Evolutionary conservation across 2,329 filamentous ascomycete genomes (phyloP), one percentile per base, ranked within the genome.

Genomic region (Aureobasidium subglaciale): DNA sequence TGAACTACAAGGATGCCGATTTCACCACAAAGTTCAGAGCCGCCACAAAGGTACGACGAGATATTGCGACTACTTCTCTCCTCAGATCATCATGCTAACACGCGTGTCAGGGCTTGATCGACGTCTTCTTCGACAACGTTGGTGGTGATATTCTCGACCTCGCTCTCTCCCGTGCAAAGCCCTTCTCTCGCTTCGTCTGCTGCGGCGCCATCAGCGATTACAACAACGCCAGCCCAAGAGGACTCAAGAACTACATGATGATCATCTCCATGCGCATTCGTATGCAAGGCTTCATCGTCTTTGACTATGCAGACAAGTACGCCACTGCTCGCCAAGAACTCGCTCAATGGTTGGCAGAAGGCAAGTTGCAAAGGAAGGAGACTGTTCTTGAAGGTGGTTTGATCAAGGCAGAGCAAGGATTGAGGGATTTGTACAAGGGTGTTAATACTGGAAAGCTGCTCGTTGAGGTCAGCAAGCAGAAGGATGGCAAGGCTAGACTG

Each of bases 251-350:
- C 65, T 77, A 80, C 63, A 67, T 70, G 49, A 77, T 76, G 68
- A 72, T 80, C 53, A 71, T 80, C 40, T 67, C 71, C 5, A 81
- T 81, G 75, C 71, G 81, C 58, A 78, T 83, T 38, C 65, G 70
- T 68, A 82, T 88, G 75, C 77, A 86, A 71, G 85, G 85, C 0
- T 90, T 91, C 70, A 85, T 90, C 59, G 79, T 89, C 46, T 80
- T 87, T 55, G 87, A 90, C 67, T 88, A 78, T 64, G 70, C 68
- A 4, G 72, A 78, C 52, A 75, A 85, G 63, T 87, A 79, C 65
- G 65, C 75, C 0, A 67, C 71, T 38, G 87, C 85, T 22, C 22
- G 79, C 61, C 73, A 78, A 65, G 77, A 89, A 62, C 72, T 90
- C 13, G 77, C 78, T 1, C 69, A 79, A 60, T 90, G 87, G 86